Percentiles rank a stretch among this genome's conserved stretches.
phyloP scores from a whole-genome alignment of 805 yeast species.

The Ogataea naganishii region DNA sequence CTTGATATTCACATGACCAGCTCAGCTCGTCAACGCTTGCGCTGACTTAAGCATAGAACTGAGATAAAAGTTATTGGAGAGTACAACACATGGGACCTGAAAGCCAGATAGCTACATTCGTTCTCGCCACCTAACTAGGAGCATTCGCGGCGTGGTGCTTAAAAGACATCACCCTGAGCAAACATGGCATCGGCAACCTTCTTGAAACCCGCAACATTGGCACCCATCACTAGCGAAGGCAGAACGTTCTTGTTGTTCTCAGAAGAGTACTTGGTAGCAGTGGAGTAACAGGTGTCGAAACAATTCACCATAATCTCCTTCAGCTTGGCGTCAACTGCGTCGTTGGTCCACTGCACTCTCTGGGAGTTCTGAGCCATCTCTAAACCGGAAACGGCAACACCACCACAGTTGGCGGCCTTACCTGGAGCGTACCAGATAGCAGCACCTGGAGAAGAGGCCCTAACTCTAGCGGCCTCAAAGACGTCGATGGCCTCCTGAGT shows the following conservation, averaged over 20 bases:
- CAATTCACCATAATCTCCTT: slow-evolving; percentile 90
- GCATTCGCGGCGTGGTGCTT: too few relatives aligned
- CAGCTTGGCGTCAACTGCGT: slow-evolving; percentile 86
- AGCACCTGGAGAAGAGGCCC: slow-evolving; percentile 28
- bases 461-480: slow-evolving; percentile 74
- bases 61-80: too few relatives aligned
- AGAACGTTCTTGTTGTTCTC: slow-evolving; percentile 57
- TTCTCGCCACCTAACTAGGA: too few relatives aligned
- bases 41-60: too few relatives aligned
- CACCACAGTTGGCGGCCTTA: slow-evolving; percentile 99
- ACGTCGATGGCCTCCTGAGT: slow-evolving; percentile 94
- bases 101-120: too few relatives aligned
- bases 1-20: too few relatives aligned
- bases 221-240: slow-evolving; percentile 97
- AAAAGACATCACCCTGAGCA: slow-evolving; percentile 81
- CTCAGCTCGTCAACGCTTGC: too few relatives aligned
- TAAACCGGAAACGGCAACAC: slow-evolving; percentile 97
- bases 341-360: slow-evolving; percentile 83
- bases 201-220: slow-evolving; percentile 97
- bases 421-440: slow-evolving; percentile 98
- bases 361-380: slow-evolving; percentile 99
- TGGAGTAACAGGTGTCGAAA: slow-evolving; percentile 86
- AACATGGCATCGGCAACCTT: slow-evolving; percentile 98
- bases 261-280: slow-evolving; percentile 72
- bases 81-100: too few relatives aligned